Evolutionary conservation across 129 eudicot species (phyloP).

Genomic region (Lactuca saligna): DNA sequence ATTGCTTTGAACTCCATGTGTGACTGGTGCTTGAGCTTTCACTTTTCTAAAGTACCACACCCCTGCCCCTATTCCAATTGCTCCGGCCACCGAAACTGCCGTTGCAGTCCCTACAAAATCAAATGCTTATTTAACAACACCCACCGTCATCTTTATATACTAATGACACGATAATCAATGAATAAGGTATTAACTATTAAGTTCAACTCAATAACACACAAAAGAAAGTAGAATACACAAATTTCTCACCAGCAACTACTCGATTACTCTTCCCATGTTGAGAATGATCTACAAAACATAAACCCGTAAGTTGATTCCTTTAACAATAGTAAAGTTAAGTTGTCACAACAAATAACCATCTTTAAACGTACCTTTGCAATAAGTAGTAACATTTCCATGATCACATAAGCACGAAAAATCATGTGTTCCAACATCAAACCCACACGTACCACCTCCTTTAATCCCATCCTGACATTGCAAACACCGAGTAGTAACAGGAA

Average conservation of each 20-base stretch:
- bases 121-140: neutral
- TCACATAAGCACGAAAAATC: slow-evolving; percentile 76
- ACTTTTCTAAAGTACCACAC: slow-evolving; percentile 76
- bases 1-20: slow-evolving; percentile 89
- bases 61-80: slow-evolving; percentile 76
- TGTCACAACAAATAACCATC: neutral
- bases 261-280: slow-evolving; percentile 43
- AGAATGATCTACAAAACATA: slow-evolving; percentile 41
- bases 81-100: slow-evolving; percentile 82
- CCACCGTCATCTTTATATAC: neutral
- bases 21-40: slow-evolving; percentile 82
- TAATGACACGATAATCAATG: too few species aligned
- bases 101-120: slow-evolving; percentile 60
- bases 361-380: slow-evolving; percentile 61
- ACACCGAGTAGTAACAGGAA: slow-evolving; percentile 77
- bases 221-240: neutral
- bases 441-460: slow-evolving; percentile 85
- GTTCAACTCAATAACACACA: too few species aligned
- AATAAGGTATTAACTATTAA: neutral
- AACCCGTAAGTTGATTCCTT: neutral
- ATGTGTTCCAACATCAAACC: slow-evolving; percentile 61
- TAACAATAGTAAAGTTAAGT: too few species aligned
- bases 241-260: slow-evolving; percentile 56
- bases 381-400: slow-evolving; percentile 72
- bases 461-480: slow-evolving; percentile 67